Percentiles rank a stretch among this genome's conserved stretches.
Conservation (phyloP, 2,329 filamentous ascomycete species). For the Allantophomopsis lycopodina region DNA sequence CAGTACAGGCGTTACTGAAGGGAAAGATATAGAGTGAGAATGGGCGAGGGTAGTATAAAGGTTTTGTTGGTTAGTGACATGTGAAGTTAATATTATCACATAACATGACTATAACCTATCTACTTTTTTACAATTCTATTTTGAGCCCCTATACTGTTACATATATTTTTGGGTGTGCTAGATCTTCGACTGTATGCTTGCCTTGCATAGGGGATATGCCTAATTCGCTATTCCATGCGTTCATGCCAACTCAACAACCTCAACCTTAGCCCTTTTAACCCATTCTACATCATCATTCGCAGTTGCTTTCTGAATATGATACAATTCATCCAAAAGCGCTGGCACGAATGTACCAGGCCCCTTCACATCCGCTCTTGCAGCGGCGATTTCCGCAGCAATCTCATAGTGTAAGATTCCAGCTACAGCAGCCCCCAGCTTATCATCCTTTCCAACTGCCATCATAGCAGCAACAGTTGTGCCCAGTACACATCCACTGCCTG, state of each 20-base stretch:
- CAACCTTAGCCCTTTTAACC: conserved; percentile 36
- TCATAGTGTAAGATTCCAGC: conserved; percentile 69
- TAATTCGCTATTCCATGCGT: neutral
- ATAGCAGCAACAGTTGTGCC: conserved; percentile 71
- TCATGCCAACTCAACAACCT: conserved; percentile 15
- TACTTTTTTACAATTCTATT: too few relatives aligned
- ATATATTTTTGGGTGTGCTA: neutral
- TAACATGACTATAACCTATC: too few relatives aligned
- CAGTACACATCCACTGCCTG: conserved; percentile 73
- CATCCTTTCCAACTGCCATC: conserved; percentile 44
- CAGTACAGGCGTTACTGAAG: conserved; percentile 49
- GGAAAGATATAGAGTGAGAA: conserved; percentile 35
- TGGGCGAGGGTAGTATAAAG: neutral
- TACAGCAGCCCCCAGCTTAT: conserved; percentile 60
- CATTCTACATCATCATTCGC: conserved; percentile 32
- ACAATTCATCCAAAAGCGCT: conserved; percentile 65
- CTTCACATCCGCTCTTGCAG: conserved; percentile 52
- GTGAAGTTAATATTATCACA: too few relatives aligned
- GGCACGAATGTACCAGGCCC: conserved; percentile 83
- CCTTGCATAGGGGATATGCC: neutral
- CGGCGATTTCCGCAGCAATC: conserved; percentile 45
- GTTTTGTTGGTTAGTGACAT: neutral
- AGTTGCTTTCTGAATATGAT: conserved; percentile 33
- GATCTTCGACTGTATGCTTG: neutral
- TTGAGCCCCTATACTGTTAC: neutral